Evolutionary conservation across 2,329 filamentous ascomycete genomes (phyloP), one percentile per base, ranked within the genome.

Genomic region (Lojkania enalia): DNA sequence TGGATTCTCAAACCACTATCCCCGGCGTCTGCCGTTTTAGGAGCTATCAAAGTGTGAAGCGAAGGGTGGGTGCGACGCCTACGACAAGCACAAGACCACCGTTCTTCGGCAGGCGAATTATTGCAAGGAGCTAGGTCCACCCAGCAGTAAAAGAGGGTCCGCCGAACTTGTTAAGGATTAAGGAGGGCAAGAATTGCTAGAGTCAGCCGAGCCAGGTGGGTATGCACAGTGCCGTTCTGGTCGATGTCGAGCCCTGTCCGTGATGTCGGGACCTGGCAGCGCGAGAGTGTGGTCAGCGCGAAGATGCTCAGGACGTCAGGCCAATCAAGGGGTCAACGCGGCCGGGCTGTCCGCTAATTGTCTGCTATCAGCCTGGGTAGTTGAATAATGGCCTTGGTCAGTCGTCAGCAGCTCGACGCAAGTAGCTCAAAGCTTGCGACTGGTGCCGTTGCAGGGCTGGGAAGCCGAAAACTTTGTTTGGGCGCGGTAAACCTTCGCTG

Each of bases 1-100:
- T 57, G 56, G 61, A 60, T 59, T 58, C 63, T 67, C 66, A 69
- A 67, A 68, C 66, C 61, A 58, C 56, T 67, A 64, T 63, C 59
- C 56, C 61, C 66, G 66, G 63, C 62, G 60, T 49, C 55, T 60
- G 58, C 66, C 65, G 64, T 58, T 66, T 69, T 64, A 61, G 66
- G 64, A 55, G 64, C 63, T 66, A 61, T 68, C 63, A 67, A 60
- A 52, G 45, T 62, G 57, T 65, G 60, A 66, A 64, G 63, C 64
- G 62, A 67, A 61, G 56, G 54, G 53, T 56, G 63, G 55, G 52
- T 61, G 63, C 58, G 61, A 66, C 63, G 64, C 58, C 33, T 56
- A 55, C 49, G 57, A 49, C n/a, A n/a, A 50, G 55, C 61, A 21
- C 19, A 21, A 60, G 56, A 56, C 55, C 54, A 58, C 55, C 52